These are phyloP conservation scores for Melanogaster broomeanus DNA, from an alignment of 768 basidiomycete genomes.

Conservation along the genomic window DNA sequence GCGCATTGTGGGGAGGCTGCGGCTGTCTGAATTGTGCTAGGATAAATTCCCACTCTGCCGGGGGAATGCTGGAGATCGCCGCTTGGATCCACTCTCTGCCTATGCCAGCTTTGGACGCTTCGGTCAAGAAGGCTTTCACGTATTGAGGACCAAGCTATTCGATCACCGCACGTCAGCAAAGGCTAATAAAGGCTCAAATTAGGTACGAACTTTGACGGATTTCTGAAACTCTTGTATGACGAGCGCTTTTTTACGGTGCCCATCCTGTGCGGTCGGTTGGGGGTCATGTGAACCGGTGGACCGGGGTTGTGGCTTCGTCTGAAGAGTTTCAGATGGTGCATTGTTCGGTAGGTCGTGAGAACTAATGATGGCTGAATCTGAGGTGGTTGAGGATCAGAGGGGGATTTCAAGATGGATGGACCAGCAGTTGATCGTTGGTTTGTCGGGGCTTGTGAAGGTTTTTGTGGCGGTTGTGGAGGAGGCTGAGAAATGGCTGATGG, in stretches of 20 bases:
- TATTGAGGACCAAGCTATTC: slow-evolving; percentile 15
- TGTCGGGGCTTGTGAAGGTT: background rate
- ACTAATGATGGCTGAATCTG: background rate
- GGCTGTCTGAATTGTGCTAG: slow-evolving; percentile 3
- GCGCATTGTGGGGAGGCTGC: background rate
- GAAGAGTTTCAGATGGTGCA: background rate
- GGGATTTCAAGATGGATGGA: background rate
- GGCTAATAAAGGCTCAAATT: background rate
- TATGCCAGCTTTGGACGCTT: slow-evolving; percentile 18
- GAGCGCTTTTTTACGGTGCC: slow-evolving; percentile 7
- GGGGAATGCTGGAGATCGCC: slow-evolving; percentile 20
- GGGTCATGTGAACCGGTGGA: slow-evolving; percentile 5
- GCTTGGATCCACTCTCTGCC: slow-evolving; percentile 19
- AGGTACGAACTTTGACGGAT: slow-evolving; percentile 19
- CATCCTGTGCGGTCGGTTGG: background rate
- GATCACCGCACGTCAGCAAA: slow-evolving; percentile 2
- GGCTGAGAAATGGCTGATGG: background rate
- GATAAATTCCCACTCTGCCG: slow-evolving; percentile 9
- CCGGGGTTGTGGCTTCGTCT: background rate
- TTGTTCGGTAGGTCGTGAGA: background rate
- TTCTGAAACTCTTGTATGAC: slow-evolving; percentile 25
- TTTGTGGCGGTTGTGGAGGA: background rate
- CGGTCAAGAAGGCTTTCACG: slow-evolving; percentile 12
- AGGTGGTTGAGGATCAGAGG: background rate
- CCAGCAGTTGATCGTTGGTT: background rate